Evolutionary conservation across 495 filamentous ascomycete species (phyloP).

Genomic region (Aspergillus cristatus): DNA sequence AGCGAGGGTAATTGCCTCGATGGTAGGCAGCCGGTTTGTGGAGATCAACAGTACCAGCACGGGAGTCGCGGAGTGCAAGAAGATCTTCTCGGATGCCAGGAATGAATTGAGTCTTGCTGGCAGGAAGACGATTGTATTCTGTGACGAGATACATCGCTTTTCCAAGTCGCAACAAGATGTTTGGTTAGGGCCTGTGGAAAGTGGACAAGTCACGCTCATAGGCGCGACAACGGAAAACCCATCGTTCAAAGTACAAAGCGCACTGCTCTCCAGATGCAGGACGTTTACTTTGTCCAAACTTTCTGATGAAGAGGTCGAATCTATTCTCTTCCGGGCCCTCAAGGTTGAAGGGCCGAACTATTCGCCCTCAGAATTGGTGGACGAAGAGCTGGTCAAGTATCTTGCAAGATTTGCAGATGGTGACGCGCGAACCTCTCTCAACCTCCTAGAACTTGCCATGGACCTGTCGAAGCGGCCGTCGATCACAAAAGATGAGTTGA

Average conservation of each 20-base stretch:
- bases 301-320: conserved; percentile 55
- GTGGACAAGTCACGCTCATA: conserved; percentile 82
- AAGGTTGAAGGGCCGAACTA: conserved; percentile 48
- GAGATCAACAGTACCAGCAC: conserved; percentile 92
- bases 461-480: conserved; percentile 43
- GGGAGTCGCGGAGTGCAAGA: conserved; percentile 91
- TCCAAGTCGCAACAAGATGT: conserved; percentile 92
- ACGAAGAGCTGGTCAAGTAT: conserved; percentile 68
- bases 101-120: conserved; percentile 76
- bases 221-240: conserved; percentile 97
- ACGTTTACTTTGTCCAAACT: conserved; percentile 79
- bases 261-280: conserved; percentile 79
- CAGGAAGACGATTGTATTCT: conserved; percentile 91
- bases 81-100: conserved; percentile 78
- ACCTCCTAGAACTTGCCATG: conserved; percentile 82
- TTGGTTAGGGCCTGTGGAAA: conserved; percentile 87
- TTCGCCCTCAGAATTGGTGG: conserved; percentile 52
- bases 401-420: conserved; percentile 81
- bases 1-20: conserved; percentile 80
- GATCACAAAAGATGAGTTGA: conserved; percentile 58
- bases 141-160: conserved; percentile 95
- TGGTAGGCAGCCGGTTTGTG: conserved; percentile 74
- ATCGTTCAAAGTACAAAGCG: conserved; percentile 85
- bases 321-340: conserved; percentile 68
- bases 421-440: conserved; percentile 85